phyloP scores from a whole-genome alignment of 176 grass and related monocot species.

The Oryza glaberrima region DNA sequence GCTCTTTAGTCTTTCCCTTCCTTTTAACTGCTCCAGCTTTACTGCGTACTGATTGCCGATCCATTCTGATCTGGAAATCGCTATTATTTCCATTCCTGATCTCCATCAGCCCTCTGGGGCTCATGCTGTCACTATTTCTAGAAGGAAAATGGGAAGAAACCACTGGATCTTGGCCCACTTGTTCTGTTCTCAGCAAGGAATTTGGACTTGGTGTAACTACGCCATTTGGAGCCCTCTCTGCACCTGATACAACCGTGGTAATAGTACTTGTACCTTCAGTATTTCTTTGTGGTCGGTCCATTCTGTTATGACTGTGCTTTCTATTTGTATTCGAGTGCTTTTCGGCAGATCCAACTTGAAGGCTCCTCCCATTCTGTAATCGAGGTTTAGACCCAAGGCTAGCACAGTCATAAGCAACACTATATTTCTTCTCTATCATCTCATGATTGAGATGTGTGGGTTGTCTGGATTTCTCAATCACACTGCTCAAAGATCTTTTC shows the following conservation, averaged over 20 bases:
- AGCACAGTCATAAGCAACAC: neutral
- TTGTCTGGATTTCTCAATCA: constrained; percentile 12
- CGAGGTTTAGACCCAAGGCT: constrained; percentile 30
- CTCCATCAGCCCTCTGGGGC: constrained; percentile 17
- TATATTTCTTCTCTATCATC: constrained; percentile 16
- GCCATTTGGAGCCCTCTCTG: constrained; percentile 17
- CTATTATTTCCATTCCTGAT: constrained; percentile 29
- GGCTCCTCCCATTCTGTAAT: constrained; percentile 37
- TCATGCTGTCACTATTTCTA: constrained; percentile 20
- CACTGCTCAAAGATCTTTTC: constrained; percentile 33
- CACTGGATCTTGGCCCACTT: constrained; percentile 26
- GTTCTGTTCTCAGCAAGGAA: constrained; percentile 31
- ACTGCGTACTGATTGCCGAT: constrained; percentile 14
- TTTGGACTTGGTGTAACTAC: constrained; percentile 27
- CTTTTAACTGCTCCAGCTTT: constrained; percentile 31
- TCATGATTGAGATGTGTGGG: constrained; percentile 26
- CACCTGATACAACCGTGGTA: neutral
- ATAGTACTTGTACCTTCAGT: constrained; percentile 23
- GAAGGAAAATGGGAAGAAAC: constrained; percentile 38
- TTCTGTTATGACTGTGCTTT: constrained; percentile 1
- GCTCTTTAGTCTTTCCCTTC: constrained; percentile 47
- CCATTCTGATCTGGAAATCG: constrained; percentile 9
- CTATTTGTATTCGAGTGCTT: constrained; percentile 21
- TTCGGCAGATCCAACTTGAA: constrained; percentile 23
- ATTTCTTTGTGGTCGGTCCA: constrained; percentile 26